phyloP scores from a whole-genome alignment of 2,329 filamentous ascomycete genomes.

The Zarea fungicola region DNA sequence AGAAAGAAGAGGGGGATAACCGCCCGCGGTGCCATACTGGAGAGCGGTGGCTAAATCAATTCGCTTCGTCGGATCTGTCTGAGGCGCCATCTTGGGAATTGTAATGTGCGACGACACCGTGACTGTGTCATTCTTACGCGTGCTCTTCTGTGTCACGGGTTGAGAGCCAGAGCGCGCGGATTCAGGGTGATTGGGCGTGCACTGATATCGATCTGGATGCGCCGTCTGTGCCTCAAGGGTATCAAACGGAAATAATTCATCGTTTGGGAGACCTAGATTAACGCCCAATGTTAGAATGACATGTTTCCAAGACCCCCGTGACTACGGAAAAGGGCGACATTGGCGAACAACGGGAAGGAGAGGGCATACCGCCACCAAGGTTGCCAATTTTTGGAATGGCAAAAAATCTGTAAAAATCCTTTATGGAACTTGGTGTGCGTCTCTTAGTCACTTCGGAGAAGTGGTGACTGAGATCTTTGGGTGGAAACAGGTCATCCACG shows the following conservation, averaged over 20 bases:
- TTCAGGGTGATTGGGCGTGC: slow-evolving; percentile 57
- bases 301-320: not conserved
- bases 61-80: slow-evolving; percentile 57
- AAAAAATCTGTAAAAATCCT: slow-evolving; percentile 84
- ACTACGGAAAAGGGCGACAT: not conserved
- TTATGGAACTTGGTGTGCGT: slow-evolving; percentile 62
- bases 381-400: slow-evolving; percentile 57
- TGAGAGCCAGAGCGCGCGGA: slow-evolving; percentile 16
- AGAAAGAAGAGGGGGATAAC: slow-evolving; percentile 71
- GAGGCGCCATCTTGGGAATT: slow-evolving; percentile 63
- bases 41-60: slow-evolving; percentile 78
- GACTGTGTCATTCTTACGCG: slow-evolving; percentile 23
- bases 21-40: slow-evolving; percentile 80
- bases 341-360: slow-evolving; percentile 2
- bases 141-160: slow-evolving; percentile 8
- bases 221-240: slow-evolving; percentile 80
- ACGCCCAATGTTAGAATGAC: not conserved
- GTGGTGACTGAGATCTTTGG: slow-evolving; percentile 74
- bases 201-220: slow-evolving; percentile 66
- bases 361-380: slow-evolving; percentile 52
- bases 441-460: slow-evolving; percentile 65
- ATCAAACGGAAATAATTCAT: slow-evolving; percentile 82
- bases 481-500: slow-evolving; percentile 27
- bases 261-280: slow-evolving; percentile 66
- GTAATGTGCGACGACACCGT: slow-evolving; percentile 51